Evolutionary conservation across 1,139 yeast genomes (phyloP).

Genomic region (Debaryomyces sp.): DNA sequence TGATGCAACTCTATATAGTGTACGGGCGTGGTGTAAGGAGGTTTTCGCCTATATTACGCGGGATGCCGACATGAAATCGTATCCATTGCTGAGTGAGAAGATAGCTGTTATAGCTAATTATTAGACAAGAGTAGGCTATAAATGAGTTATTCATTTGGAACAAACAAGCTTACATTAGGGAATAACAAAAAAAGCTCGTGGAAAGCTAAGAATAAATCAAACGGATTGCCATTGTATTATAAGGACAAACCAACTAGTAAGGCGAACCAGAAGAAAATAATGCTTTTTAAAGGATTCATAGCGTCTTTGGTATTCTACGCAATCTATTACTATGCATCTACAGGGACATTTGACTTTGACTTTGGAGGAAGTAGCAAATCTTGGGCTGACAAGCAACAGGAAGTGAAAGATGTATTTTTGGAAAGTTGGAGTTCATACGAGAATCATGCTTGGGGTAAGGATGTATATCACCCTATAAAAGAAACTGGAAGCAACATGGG

Average conservation of each 20-base stretch:
- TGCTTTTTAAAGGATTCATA: slow-evolving; percentile 48
- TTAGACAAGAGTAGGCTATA: neutral
- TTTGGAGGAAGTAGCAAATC: slow-evolving; percentile 7
- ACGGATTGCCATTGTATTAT: slow-evolving; percentile 30
- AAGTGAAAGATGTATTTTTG: slow-evolving; percentile 65
- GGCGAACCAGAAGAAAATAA: slow-evolving; percentile 21
- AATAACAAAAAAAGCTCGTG: slow-evolving; percentile 9
- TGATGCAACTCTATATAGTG: neutral
- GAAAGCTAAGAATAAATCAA: slow-evolving; percentile 12
- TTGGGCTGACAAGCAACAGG: slow-evolving; percentile 53
- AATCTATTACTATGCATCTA: slow-evolving; percentile 27
- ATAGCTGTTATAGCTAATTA: neutral
- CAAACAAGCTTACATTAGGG: slow-evolving; percentile 5
- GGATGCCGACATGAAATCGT: neutral
- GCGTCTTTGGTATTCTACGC: slow-evolving; percentile 42
- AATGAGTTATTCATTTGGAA: slow-evolving; percentile 7
- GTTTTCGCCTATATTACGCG: neutral
- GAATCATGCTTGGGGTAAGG: slow-evolving; percentile 76
- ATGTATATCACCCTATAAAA: slow-evolving; percentile 49
- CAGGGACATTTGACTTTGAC: slow-evolving; percentile 1
- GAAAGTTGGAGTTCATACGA: slow-evolving; percentile 83
- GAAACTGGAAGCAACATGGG: slow-evolving; percentile 78
- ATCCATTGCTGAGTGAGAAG: neutral
- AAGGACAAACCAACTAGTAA: slow-evolving; percentile 31
- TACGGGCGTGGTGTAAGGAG: neutral